phyloP scores from a whole-genome alignment of 805 yeast genomes.

The Suhomyces canberraensis region DNA sequence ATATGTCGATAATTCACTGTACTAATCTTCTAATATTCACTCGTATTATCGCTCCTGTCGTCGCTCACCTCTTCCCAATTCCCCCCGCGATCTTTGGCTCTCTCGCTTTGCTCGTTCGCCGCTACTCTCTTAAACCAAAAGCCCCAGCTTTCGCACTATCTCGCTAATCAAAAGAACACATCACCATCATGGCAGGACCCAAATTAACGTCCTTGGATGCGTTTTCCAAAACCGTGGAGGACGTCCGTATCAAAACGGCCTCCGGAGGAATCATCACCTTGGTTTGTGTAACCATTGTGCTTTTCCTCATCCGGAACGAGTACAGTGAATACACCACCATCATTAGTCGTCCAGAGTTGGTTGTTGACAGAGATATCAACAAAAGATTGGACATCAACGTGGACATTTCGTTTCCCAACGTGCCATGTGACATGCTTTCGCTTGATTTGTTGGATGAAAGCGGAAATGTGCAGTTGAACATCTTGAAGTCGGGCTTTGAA shows the following conservation, averaged over 20 bases:
- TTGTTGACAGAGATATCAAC: constrained; percentile 80
- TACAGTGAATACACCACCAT: constrained; percentile 70
- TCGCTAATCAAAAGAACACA: too few species aligned
- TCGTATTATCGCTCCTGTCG: too few species aligned
- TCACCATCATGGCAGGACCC: constrained; percentile 25
- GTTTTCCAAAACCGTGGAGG: constrained; percentile 93
- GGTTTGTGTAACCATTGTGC: constrained; percentile 57
- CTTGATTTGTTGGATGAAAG: constrained; percentile 86
- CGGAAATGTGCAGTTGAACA: constrained; percentile 79
- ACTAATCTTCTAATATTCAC: too few species aligned
- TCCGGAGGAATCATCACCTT: constrained; percentile 89
- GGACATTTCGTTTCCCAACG: constrained; percentile 76
- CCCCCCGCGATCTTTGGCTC: too few species aligned
- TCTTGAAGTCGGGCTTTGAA: constrained; percentile 66
- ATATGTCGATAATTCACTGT: too few species aligned
- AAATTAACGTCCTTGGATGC: constrained; percentile 69
- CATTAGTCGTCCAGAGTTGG: constrained; percentile 74
- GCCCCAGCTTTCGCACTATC: too few species aligned
- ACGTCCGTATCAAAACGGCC: constrained; percentile 82
- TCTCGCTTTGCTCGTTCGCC: too few species aligned
- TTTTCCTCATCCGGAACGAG: constrained; percentile 67
- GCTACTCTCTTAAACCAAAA: too few species aligned
- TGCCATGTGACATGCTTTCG: constrained; percentile 82
- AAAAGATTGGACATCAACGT: constrained; percentile 72
- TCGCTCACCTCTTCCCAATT: too few species aligned